Conservation (phyloP, 2,329 filamentous ascomycete genomes). For the Karstenula rhodostoma region DNA sequence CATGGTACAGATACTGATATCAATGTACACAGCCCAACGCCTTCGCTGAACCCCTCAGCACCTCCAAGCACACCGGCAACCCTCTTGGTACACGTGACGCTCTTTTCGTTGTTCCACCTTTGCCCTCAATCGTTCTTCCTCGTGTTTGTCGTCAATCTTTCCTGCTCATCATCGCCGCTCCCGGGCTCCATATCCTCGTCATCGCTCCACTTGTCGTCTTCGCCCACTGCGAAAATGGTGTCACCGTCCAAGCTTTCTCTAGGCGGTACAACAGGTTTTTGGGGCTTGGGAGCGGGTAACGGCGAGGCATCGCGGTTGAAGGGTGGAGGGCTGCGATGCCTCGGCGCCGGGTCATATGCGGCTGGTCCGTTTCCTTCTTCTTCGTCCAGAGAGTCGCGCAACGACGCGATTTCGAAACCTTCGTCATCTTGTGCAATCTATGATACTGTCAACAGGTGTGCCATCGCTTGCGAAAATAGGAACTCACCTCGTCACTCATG, state of each 20-base stretch:
- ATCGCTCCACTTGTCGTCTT: conserved; percentile 85
- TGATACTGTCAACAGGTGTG: conserved; percentile 37
- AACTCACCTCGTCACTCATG: conserved; percentile 89
- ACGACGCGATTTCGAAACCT: conserved; percentile 94
- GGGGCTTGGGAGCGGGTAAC: conserved; percentile 62
- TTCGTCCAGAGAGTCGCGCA: conserved; percentile 77
- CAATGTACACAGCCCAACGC: conserved; percentile 13
- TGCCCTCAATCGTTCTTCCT: conserved; percentile 41
- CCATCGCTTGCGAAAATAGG: background rate
- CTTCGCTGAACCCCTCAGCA: conserved; percentile 5
- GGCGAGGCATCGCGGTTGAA: conserved; percentile 53
- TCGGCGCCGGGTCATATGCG: conserved; percentile 51
- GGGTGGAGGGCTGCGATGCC: conserved; percentile 32
- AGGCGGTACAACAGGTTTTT: conserved; percentile 59
- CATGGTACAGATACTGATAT: conserved; percentile 10
- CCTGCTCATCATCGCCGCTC: conserved; percentile 49
- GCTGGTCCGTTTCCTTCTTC: conserved; percentile 59
- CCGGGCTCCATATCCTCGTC: conserved; percentile 68
- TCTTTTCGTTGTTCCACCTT: background rate
- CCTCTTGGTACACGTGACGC: conserved; percentile 3
- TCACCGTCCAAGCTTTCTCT: conserved; percentile 80
- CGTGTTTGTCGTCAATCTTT: conserved; percentile 38
- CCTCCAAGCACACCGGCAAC: background rate
- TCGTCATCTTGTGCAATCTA: conserved; percentile 96
- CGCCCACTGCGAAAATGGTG: conserved; percentile 92